These are phyloP conservation scores for Cokeromyces recurvatus DNA, from an alignment of 371 early-diverging fungal genomes.

Conservation along the genomic window DNA sequence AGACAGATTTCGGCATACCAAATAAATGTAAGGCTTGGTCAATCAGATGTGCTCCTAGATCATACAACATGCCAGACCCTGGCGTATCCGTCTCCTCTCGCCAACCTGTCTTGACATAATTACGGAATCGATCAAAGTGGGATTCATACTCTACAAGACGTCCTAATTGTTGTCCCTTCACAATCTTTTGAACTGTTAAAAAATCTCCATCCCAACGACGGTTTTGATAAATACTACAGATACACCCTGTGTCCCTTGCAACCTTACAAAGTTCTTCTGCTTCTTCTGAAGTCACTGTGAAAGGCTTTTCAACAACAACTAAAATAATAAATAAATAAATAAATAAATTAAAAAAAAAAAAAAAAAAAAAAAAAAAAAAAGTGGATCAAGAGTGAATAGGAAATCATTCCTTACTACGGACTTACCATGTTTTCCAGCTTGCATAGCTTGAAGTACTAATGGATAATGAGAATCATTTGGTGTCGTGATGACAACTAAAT, in stretches of 20 bases:
- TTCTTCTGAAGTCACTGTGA: constrained; percentile 59
- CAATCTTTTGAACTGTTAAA: constrained; percentile 61
- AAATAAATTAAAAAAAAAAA: too few relatives aligned
- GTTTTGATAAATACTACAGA: constrained; percentile 77
- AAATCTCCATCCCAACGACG: constrained; percentile 84
- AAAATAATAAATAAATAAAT: too few relatives aligned
- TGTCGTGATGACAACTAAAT: constrained; percentile 71
- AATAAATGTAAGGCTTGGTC: constrained; percentile 71
- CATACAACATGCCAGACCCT: constrained; percentile 72
- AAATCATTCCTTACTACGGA: too few relatives aligned
- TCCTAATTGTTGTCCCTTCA: constrained; percentile 53
- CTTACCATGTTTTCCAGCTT: constrained; percentile 64
- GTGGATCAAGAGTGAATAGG: too few relatives aligned
- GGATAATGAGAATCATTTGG: constrained; percentile 67
- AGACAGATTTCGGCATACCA: constrained; percentile 64
- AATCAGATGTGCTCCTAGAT: constrained; percentile 73
- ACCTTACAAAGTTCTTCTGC: constrained; percentile 52
- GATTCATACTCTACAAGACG: constrained; percentile 69
- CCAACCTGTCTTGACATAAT: constrained; percentile 70
- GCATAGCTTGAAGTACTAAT: constrained; percentile 56
- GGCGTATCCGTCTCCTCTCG: constrained; percentile 59
- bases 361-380: too few relatives aligned
- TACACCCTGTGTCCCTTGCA: constrained; percentile 50
- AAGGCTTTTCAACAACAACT: constrained; percentile 79
- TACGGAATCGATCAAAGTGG: constrained; percentile 74